Base-by-base conservation (phyloP, 23 red algal species). In the Rhodosorus marinus region DNA sequence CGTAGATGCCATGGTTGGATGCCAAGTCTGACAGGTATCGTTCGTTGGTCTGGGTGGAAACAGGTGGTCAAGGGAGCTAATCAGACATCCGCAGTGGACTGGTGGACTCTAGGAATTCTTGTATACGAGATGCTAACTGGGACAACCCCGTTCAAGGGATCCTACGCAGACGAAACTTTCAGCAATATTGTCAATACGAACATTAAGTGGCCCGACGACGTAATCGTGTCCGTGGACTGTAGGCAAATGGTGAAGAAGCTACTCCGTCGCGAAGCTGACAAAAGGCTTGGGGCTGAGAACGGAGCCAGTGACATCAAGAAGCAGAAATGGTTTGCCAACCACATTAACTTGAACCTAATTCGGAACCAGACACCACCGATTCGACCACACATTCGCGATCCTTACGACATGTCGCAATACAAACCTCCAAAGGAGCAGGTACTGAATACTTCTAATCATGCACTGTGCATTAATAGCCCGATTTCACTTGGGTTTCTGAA, bases 81-180 rank as follows among this genome's bases (percentile, higher is more conserved):
- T 3, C 74, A 80, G 43, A 60, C 61, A n/a, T 53, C 38, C 7
- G 74, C 62, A 0, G 74, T 80, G 5, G 74, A 80, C 56, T 80
- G 74, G 74, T 80, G 74, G 74, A 80, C 74, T 11, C 54, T 80
- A 20, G 74, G 74, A 26, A 70, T 80, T 55, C 47, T 80, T 6
- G 55, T 80, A 2, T 69, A 80, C 55, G 74, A 80, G 24, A 77
- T 77, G 72, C 26, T 77, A 1, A 55, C 47, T 26, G 72, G 72
- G 9, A 68, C 34, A 8, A 77, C 72, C 29, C 72, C 72, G 6
- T 77, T 77, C 46, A 68, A 77, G 21, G 4, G 19, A 15, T 32
- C 29, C 6, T 49, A 61, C 52, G 32, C 46, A 9, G 59, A 77
- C 29, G 59, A 77, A 20, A 77, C 72, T 0, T 66, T 77, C 3